Conservation (phyloP, 108 stramenopile genomes). For the Conticribra weissflogii region DNA sequence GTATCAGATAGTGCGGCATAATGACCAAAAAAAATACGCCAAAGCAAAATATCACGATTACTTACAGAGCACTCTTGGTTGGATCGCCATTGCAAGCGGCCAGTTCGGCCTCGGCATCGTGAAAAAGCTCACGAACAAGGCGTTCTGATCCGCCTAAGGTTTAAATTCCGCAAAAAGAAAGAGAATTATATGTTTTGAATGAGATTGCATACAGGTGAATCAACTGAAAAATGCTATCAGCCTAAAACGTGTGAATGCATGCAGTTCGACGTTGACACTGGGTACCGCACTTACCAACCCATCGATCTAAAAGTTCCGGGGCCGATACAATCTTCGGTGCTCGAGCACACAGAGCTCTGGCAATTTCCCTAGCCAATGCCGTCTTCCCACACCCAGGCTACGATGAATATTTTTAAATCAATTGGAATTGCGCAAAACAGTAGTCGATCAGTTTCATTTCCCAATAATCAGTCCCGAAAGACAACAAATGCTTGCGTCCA, state of each 20-base stretch:
- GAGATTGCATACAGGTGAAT: too few species aligned
- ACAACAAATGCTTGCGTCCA: too few species aligned
- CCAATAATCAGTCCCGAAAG: too few species aligned
- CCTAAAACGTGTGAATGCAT: too few species aligned
- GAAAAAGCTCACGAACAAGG: conserved; percentile 92
- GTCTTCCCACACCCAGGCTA: conserved; percentile 71
- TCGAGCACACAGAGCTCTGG: conserved; percentile 82
- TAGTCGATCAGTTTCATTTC: too few species aligned
- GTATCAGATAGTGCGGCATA: too few species aligned
- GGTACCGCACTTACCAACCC: conserved; percentile 66
- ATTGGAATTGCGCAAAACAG: too few species aligned
- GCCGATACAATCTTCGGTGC: conserved; percentile 92
- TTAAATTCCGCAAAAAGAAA: too few species aligned
- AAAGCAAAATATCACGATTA: too few species aligned
- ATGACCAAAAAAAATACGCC: too few species aligned
- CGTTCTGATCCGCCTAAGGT: conserved; percentile 91
- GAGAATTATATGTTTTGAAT: too few species aligned
- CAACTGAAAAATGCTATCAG: too few species aligned
- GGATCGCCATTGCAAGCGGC: conserved; percentile 72
- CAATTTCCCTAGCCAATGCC: conserved; percentile 90
- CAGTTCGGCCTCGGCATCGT: conserved; percentile 92
- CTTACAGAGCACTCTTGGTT: conserved; percentile 66
- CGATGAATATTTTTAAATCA: neutral
- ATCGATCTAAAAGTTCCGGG: conserved; percentile 96
- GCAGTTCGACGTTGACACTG: neutral